phyloP scores from a whole-genome alignment of 768 basidiomycete species.

The Mycena chlorophos region DNA sequence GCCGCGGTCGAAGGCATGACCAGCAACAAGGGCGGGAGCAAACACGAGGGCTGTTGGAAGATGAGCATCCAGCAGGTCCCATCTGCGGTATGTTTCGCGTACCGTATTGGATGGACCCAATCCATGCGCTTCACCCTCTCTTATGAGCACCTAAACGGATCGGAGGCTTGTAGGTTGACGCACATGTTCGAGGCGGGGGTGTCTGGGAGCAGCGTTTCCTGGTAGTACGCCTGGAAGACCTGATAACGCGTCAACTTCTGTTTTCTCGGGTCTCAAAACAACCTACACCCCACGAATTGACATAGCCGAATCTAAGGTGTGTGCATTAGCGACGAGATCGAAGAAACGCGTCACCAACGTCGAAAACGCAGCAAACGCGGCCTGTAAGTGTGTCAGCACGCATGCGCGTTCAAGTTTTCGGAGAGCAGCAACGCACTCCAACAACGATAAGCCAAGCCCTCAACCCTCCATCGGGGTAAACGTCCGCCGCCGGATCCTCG shows the following conservation, averaged over 20 bases:
- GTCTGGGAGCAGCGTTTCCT: constrained; percentile 49
- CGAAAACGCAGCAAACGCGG: constrained; percentile 16
- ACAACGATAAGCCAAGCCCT: constrained; percentile 18
- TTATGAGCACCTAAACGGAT: not conserved
- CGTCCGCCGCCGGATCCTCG: too few species aligned
- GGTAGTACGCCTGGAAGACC: constrained; percentile 77
- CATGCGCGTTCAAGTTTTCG: not conserved
- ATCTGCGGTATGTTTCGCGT: too few species aligned
- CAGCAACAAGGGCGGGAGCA: constrained; percentile 62
- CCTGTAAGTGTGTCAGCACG: too few species aligned
- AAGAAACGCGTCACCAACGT: constrained; percentile 16
- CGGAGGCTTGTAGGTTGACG: too few species aligned
- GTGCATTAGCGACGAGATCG: too few species aligned
- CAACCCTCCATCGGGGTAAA: constrained; percentile 19
- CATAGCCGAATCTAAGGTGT: constrained; percentile 22
- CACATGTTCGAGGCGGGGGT: constrained; percentile 68
- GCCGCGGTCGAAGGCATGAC: constrained; percentile 76
- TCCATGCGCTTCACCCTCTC: constrained; percentile 62
- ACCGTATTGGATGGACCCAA: constrained; percentile 73
- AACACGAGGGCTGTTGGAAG: constrained; percentile 40
- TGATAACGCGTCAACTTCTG: constrained; percentile 22
- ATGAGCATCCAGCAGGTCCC: too few species aligned
- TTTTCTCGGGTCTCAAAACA: not conserved
- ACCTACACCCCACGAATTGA: constrained; percentile 20
- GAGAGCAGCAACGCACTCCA: constrained; percentile 5